These are phyloP conservation scores for Wallacemonas rigidus DNA, from an alignment of 208 protist genomes.

Conservation along the genomic window DNA sequence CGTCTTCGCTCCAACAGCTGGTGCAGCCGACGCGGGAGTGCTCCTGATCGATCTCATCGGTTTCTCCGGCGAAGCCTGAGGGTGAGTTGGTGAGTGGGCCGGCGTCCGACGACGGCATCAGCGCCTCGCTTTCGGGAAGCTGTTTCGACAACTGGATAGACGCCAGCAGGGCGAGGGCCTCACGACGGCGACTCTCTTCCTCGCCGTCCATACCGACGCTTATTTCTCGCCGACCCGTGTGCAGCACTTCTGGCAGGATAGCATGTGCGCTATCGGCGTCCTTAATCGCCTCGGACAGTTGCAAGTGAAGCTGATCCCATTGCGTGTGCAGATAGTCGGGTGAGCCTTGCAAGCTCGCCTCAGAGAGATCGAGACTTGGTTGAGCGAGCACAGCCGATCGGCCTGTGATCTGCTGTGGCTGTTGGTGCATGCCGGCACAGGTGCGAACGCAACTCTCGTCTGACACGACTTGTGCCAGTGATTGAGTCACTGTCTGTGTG, in stretches of 20 bases:
- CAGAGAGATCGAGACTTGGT: background rate
- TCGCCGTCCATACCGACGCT: background rate
- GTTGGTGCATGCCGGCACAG: background rate
- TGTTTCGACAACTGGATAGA: slow-evolving; percentile 8
- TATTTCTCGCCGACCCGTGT: background rate
- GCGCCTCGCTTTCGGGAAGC: background rate
- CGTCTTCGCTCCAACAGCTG: slow-evolving; percentile 15
- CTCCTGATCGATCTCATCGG: slow-evolving; percentile 8
- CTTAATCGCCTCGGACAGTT: background rate
- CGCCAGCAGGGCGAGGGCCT: slow-evolving; percentile 7
- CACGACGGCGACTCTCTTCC: slow-evolving; percentile 5
- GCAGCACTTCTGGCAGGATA: background rate
- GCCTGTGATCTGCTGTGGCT: background rate
- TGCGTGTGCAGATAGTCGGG: slow-evolving; percentile 1
- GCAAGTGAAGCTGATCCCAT: slow-evolving; percentile 4
- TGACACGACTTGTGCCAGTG: too few relatives aligned
- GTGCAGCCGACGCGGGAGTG: slow-evolving; percentile 4
- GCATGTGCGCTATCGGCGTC: background rate
- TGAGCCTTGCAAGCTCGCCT: background rate
- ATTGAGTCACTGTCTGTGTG: background rate
- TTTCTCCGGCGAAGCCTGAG: background rate
- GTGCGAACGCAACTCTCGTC: too few relatives aligned
- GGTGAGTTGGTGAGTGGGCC: slow-evolving; percentile 1
- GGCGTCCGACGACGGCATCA: background rate
- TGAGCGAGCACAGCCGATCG: background rate